Evolutionary conservation across 805 yeast genomes (phyloP), one percentile per base, ranked within the genome.

Genomic region (Teunomyces aglyptinius): DNA sequence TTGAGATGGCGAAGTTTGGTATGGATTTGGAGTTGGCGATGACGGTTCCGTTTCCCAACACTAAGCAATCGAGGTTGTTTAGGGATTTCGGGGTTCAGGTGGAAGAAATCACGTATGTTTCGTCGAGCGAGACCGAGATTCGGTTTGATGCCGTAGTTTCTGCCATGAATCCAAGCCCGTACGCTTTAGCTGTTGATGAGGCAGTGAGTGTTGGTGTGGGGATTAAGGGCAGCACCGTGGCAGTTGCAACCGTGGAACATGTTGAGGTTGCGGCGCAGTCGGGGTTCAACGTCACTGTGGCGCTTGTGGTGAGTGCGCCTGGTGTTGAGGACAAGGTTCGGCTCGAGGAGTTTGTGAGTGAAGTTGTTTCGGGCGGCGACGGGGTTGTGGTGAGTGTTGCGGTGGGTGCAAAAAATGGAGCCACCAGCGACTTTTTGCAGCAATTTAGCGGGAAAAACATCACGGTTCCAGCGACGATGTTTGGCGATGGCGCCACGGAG

Each of bases 281-380:
- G 1, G 43, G 52, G 3, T 50, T 57, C 15, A 55, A 58, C 33
- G n/a, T 65, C 11, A 54, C 60, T 2, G 49, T 58, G 1, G 13
- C 35, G 3, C 20, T 52, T 10, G 43, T 13, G 6, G 26, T 57
- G 5, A 44, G 49, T 3, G 43, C 56, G 1, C 57, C 44, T 1
- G 53, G 55, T 45, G 51, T 53, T 0, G 38, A 43, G 6, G 43
- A 50, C 13, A 52, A 45, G 32, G 13, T 41, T 16, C 22, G 54
- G 46, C 48, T 73, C 10, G 73, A 72, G 28, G 57, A 58, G 12
- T 50, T 75, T 38, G 24, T 75, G 10, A 72, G 79, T 28, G 57
- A 58, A 4, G 67, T 63, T 38, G 55, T 75, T 1, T 75, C 80
- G 0, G 75, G 76, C 2, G 16, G 24, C 7, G 54, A 63, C 19